Base-by-base conservation (phyloP, 805 yeast species). In the Yamadazyma insecticola region DNA sequence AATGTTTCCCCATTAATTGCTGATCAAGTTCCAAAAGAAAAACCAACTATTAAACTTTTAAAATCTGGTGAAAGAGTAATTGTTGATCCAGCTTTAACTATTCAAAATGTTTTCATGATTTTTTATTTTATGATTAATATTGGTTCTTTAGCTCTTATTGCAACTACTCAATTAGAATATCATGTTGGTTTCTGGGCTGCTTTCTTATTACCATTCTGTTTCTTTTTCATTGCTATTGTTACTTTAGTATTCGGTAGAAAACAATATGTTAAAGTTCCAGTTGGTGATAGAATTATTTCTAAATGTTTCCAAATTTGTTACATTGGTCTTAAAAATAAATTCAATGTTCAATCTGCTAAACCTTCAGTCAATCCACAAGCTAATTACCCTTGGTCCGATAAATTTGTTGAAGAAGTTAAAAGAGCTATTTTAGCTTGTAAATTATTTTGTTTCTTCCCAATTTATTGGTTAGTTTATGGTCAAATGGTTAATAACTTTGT, bases 91-190 rank as follows among this genome's bases (percentile, higher is more conserved):
- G 72, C 74, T 47, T 65, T 78, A 32, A 80, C 90, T 30, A 66
- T 80, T 44, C 87, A 81, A 66, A 72, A 78, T 47, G 77, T 82
- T 39, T 82, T 82, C 52, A 76, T 81, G 80, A 64, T 78, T 39
- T 84, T 83, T 59, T 84, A 84, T 58, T 64, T 81, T 58, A 74
- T 81, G 70, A 77, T 83, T 51, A 84, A 84, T 57, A 56, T 81
- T 37, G 94, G 94, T 36, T 72, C 87, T 5, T 64, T 84, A 43
- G 72, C 86, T 11, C 80, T 83, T 30, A 71, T 84, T 43, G 89
- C 86, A 25, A 83, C 92, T 26, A 79, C 89, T 5, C 78, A 78
- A 58, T 56, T 80, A 53, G 94, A 84, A 56, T 51, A 60, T 21
- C 64, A 73, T 36, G 70, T 73, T 28, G 90, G 84, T 16, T 77